Conservation (phyloP, 2,329 filamentous ascomycete species). For the Talaromyces sp. region DNA sequence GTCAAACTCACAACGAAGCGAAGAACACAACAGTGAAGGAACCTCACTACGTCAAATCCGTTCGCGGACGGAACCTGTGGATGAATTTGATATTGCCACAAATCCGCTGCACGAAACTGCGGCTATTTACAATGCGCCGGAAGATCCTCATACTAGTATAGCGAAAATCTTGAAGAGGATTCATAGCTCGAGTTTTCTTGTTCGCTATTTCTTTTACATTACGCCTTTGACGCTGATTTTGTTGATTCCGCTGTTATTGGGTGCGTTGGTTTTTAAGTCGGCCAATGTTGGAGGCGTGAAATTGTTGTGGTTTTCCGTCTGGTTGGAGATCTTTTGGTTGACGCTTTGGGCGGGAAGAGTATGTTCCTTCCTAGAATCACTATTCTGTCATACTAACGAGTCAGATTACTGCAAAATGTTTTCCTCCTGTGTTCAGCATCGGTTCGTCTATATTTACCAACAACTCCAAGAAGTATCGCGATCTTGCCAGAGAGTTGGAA, state of each 20-base stretch:
- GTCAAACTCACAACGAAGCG: conserved; percentile 39
- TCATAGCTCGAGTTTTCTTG: conserved; percentile 62
- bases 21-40: conserved; percentile 34
- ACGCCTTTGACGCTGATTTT: conserved; percentile 61
- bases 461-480: conserved; percentile 88
- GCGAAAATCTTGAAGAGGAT: conserved; percentile 63
- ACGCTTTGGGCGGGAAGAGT: conserved; percentile 75
- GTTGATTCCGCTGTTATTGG: conserved; percentile 65
- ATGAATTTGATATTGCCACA: conserved; percentile 65
- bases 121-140: conserved; percentile 61
- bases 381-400: background rate
- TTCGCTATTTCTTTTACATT: conserved; percentile 71
- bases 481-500: conserved; percentile 81
- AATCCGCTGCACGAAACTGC: conserved; percentile 67
- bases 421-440: conserved; percentile 60
- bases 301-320: conserved; percentile 89
- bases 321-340: conserved; percentile 91
- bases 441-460: conserved; percentile 76
- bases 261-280: conserved; percentile 56
- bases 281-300: conserved; percentile 70
- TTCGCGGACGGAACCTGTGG: conserved; percentile 55
- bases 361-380: conserved; percentile 22
- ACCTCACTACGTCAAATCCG: conserved; percentile 51
- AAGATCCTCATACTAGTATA: conserved; percentile 59
- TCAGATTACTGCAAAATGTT: conserved; percentile 59